phyloP scores from a whole-genome alignment of 495 filamentous ascomycete species.

The Elasticomyces elasticus region DNA sequence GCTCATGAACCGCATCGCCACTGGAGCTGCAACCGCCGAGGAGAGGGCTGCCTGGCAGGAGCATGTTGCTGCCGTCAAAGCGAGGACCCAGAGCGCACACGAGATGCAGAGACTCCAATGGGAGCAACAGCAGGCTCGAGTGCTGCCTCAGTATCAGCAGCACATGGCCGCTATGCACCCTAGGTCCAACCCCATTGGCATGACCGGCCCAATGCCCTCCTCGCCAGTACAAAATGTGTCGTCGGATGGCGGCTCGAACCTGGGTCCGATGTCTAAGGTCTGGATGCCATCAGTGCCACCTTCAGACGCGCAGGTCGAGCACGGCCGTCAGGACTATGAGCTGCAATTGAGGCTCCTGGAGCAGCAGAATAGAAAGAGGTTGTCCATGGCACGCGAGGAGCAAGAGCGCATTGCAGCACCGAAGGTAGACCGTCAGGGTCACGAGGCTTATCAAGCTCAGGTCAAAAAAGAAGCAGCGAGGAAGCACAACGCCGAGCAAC shows the following conservation, averaged over 20 bases:
- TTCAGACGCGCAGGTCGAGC: no score
- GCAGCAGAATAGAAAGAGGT: constrained; percentile 91
- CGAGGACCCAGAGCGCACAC: neutral
- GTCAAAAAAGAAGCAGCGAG: no score
- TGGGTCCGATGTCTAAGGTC: no score
- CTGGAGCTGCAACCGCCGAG: neutral
- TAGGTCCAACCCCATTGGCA: no score
- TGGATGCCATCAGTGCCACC: no score
- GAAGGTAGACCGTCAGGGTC: neutral
- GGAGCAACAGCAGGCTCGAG: neutral
- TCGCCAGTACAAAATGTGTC: no score
- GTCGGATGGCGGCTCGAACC: no score
- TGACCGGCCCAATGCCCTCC: no score
- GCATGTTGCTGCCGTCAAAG: neutral
- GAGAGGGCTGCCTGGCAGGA: constrained; percentile 1
- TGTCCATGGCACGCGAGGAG: constrained; percentile 65
- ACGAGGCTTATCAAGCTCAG: neutral
- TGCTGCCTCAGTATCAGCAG: neutral
- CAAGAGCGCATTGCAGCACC: neutral
- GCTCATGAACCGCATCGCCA: constrained; percentile 14
- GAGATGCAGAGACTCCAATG: neutral
- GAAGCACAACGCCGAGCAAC: no score
- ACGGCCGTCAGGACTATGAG: constrained; percentile 93
- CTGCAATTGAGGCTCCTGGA: constrained; percentile 97
- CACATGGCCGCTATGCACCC: no score